Percentiles rank a stretch among this genome's conserved stretches.
phyloP scores from a whole-genome alignment of 2,329 filamentous ascomycete genomes.

The Talaromyces funiculosus region DNA sequence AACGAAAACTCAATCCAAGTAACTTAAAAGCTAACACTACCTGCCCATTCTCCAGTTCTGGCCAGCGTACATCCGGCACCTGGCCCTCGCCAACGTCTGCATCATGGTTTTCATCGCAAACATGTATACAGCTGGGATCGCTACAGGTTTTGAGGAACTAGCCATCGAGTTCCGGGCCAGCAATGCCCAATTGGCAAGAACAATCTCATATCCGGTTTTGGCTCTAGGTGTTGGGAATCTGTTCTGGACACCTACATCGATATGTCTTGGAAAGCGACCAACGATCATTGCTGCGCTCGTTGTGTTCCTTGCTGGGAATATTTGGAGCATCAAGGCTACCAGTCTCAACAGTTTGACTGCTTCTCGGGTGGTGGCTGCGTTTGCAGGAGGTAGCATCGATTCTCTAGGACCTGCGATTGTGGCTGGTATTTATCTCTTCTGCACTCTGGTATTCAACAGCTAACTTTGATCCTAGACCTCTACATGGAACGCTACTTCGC shows the following conservation, averaged over 20 bases:
- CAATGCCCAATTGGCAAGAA: constrained; percentile 17
- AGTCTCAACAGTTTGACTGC: constrained; percentile 28
- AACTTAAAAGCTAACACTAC: neutral
- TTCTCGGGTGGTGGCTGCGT: constrained; percentile 29
- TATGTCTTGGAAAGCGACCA: constrained; percentile 36
- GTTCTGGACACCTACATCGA: constrained; percentile 32
- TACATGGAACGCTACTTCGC: constrained; percentile 25
- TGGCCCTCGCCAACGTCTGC: constrained; percentile 24
- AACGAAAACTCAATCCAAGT: no score
- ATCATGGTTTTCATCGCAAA: constrained; percentile 26
- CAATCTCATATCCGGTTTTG: constrained; percentile 23
- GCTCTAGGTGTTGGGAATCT: constrained; percentile 27
- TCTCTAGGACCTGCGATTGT: constrained; percentile 31
- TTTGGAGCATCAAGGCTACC: constrained; percentile 30
- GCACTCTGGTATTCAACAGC: neutral
- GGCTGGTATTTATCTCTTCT: constrained; percentile 18
- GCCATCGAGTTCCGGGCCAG: constrained; percentile 17
- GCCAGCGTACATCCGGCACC: constrained; percentile 17
- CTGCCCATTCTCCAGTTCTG: neutral
- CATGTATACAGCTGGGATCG: constrained; percentile 25
- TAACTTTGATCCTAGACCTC: constrained; percentile 18
- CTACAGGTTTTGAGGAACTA: constrained; percentile 17
- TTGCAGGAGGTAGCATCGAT: constrained; percentile 26
- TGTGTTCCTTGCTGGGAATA: constrained; percentile 25
- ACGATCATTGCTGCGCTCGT: constrained; percentile 27